Evolutionary conservation across 148 eudicot species (phyloP).

Genomic region (Amaranthus cruentus): DNA sequence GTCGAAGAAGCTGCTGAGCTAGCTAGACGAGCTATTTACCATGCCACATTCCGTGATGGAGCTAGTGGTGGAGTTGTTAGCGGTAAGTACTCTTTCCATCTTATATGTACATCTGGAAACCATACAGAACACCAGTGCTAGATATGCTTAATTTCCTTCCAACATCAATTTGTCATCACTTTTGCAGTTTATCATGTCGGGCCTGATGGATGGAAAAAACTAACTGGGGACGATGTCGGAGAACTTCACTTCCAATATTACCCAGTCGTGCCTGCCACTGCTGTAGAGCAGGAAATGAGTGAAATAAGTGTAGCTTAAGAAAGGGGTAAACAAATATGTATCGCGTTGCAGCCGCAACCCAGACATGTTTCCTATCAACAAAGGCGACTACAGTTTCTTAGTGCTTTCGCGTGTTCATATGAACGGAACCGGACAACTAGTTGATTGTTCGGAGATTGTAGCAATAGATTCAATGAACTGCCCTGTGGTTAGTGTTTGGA

Average conservation of each 20-base stretch:
- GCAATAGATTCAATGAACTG: background rate
- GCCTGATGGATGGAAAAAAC: constrained; percentile 83
- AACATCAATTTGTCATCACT: background rate
- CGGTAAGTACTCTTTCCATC: constrained; percentile 42
- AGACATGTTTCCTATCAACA: background rate
- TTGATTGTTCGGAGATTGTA: constrained; percentile 5
- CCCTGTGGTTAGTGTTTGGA: background rate
- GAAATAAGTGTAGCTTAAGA: constrained; percentile 44
- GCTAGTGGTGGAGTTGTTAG: constrained; percentile 98
- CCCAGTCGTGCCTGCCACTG: constrained; percentile 55
- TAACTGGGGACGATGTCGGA: constrained; percentile 90
- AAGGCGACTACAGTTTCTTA: background rate
- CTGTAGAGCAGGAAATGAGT: constrained; percentile 81
- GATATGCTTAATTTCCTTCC: background rate
- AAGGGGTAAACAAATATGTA: background rate
- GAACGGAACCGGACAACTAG: background rate
- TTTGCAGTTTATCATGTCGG: constrained; percentile 83
- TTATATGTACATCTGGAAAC: background rate
- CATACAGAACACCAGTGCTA: background rate
- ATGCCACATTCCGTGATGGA: constrained; percentile 94
- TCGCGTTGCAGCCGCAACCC: background rate
- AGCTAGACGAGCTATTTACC: constrained; percentile 85
- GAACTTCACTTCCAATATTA: constrained; percentile 80
- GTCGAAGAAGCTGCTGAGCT: constrained; percentile 81
- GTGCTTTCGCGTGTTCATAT: background rate